These are phyloP conservation scores for Rickenella mellea DNA, from an alignment of 768 basidiomycete genomes.

Conservation along the genomic window DNA sequence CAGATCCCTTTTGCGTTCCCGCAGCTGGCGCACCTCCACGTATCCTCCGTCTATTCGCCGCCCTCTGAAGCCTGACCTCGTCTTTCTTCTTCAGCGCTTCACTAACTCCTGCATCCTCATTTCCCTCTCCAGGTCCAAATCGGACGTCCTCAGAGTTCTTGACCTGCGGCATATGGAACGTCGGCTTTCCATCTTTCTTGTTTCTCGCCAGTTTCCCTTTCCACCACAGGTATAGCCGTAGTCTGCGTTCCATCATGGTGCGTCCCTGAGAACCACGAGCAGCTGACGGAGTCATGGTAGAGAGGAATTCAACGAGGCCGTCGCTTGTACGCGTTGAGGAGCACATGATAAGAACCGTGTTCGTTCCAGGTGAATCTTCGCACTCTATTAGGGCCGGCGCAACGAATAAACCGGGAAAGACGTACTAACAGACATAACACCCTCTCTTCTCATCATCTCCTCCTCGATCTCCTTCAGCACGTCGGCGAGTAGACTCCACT, in stretches of 20 bases:
- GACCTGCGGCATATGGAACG: conserved; percentile 16
- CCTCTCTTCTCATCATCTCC: conserved; percentile 61
- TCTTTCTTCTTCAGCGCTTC: conserved; percentile 78
- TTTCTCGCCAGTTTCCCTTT: conserved; percentile 39
- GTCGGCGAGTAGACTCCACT: conserved; percentile 84
- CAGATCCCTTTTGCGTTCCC: background rate
- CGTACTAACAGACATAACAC: conserved; percentile 12
- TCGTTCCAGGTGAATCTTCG: conserved; percentile 36
- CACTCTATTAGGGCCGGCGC: conserved; percentile 8
- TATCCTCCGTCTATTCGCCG: conserved; percentile 58
- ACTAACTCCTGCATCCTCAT: conserved; percentile 35
- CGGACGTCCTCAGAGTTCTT: conserved; percentile 16
- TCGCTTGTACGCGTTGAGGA: conserved; percentile 67
- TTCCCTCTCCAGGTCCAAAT: no score
- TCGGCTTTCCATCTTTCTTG: conserved; percentile 24
- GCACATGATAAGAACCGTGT: conserved; percentile 83
- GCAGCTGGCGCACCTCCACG: conserved; percentile 56
- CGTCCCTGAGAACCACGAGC: conserved; percentile 57
- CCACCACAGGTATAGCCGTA: conserved; percentile 74
- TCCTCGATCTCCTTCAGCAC: conserved; percentile 85
- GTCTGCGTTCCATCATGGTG: conserved; percentile 70
- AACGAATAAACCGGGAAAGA: background rate
- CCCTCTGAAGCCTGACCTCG: conserved; percentile 45
- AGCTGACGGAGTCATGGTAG: conserved; percentile 46
- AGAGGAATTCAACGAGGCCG: conserved; percentile 73